Evolutionary conservation across 2,329 filamentous ascomycete genomes (phyloP).

Genomic region (Alternaria postmessia): DNA sequence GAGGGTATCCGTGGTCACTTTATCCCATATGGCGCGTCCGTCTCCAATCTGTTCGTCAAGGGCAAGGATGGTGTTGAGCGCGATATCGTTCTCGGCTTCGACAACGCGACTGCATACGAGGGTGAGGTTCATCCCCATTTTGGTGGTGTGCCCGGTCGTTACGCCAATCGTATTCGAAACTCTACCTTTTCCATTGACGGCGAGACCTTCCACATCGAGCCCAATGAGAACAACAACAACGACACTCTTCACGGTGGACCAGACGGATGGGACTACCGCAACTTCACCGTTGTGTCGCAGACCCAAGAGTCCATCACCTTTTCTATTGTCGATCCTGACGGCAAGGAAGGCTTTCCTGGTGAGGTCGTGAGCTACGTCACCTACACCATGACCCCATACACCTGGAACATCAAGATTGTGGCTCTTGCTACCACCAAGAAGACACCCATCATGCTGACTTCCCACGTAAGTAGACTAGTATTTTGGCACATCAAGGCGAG

Average conservation of each 20-base stretch:
- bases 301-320: constrained; percentile 75
- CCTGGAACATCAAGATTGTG: constrained; percentile 77
- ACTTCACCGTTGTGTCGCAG: constrained; percentile 78
- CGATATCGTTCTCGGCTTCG: constrained; percentile 77
- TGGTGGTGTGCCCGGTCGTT: constrained; percentile 76
- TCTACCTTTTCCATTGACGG: constrained; percentile 75
- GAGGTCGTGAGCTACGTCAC: constrained; percentile 78
- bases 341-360: constrained; percentile 79
- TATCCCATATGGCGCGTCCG: constrained; percentile 76
- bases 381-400: constrained; percentile 71
- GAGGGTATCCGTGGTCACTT: constrained; percentile 73
- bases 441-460: constrained; percentile 83
- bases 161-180: constrained; percentile 84
- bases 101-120: constrained; percentile 76
- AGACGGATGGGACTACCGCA: constrained; percentile 77
- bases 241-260: constrained; percentile 75
- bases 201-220: constrained; percentile 63
- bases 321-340: constrained; percentile 74
- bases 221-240: constrained; percentile 65
- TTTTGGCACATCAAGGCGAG: background rate
- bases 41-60: constrained; percentile 74
- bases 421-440: constrained; percentile 75
- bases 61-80: constrained; percentile 73
- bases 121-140: constrained; percentile 75
- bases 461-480: constrained; percentile 60